Conservation (phyloP, 257 asterid genomes). For the Solanum acaule region DNA sequence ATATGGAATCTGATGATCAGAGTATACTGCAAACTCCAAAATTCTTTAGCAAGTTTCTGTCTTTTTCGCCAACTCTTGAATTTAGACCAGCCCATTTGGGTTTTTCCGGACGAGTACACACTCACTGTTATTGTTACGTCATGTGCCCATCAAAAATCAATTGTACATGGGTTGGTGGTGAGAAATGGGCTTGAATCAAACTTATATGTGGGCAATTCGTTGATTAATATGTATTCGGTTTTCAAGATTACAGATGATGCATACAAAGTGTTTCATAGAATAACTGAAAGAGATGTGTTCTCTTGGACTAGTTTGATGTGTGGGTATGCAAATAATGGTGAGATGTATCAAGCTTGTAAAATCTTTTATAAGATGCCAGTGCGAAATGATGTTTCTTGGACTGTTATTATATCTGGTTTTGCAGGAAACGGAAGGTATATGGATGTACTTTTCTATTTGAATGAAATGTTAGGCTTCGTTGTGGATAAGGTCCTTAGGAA, state of each 20-base stretch:
- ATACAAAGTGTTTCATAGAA: slow-evolving; percentile 40
- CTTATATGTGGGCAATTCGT: slow-evolving; percentile 51
- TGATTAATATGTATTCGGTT: slow-evolving; percentile 38
- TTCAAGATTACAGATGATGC: slow-evolving; percentile 40
- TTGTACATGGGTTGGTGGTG: slow-evolving; percentile 26
- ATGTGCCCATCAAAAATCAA: slow-evolving; percentile 38
- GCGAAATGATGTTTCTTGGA: slow-evolving; percentile 74
- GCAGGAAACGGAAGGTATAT: slow-evolving; percentile 36
- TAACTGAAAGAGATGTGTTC: slow-evolving; percentile 52
- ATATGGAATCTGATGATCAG: slow-evolving; percentile 67
- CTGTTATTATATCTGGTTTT: slow-evolving; percentile 63
- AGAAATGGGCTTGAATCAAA: slow-evolving; percentile 32
- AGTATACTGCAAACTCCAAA: slow-evolving; percentile 40
- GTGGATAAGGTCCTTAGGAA: slow-evolving; percentile 2
- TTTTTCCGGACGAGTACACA: slow-evolving; percentile 50
- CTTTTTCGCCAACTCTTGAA: slow-evolving; percentile 41
- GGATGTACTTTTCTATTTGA: slow-evolving; percentile 43
- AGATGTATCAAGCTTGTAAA: slow-evolving; percentile 40
- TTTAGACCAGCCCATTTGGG: slow-evolving; percentile 6
- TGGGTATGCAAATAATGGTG: slow-evolving; percentile 46
- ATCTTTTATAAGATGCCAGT: slow-evolving; percentile 42
- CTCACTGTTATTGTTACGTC: slow-evolving; percentile 56
- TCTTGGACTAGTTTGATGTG: slow-evolving; percentile 67
- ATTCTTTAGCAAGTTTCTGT: slow-evolving; percentile 30
- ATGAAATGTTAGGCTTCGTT: slow-evolving; percentile 22